Percentiles rank a stretch among this genome's conserved stretches.
Evolutionary conservation across 495 filamentous ascomycete species (phyloP).

Genomic region (Tuber melanosporum): DNA sequence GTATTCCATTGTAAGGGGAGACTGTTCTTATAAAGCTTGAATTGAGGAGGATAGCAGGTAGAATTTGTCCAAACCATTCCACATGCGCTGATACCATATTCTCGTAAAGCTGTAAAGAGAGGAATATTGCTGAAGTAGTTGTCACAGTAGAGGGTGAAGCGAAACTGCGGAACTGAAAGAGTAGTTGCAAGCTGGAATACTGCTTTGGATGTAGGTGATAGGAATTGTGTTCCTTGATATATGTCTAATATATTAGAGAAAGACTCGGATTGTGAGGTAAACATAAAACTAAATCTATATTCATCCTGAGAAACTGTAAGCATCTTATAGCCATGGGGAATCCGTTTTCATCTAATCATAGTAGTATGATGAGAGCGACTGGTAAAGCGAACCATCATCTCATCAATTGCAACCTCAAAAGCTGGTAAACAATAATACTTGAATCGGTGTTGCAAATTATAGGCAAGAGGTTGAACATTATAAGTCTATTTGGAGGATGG

Average conservation of each 20-base stretch:
- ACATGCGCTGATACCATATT: slow-evolving; percentile 7
- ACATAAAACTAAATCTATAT: slow-evolving; percentile 20
- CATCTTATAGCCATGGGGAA: slow-evolving; percentile 13
- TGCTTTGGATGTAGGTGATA: not conserved
- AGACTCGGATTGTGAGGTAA: not conserved
- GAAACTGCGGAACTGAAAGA: not conserved
- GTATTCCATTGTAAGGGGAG: not conserved
- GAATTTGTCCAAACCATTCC: slow-evolving; percentile 4
- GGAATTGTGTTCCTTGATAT: not conserved
- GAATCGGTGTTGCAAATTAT: not conserved
- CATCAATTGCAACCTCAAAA: not conserved
- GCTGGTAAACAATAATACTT: slow-evolving; percentile 2
- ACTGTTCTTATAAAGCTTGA: not conserved
- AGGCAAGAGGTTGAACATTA: slow-evolving; percentile 9
- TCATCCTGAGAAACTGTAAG: slow-evolving; percentile 15
- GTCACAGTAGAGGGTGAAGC: slow-evolving; percentile 16
- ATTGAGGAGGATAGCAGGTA: not conserved
- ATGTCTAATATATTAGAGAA: not conserved
- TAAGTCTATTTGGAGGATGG: not conserved
- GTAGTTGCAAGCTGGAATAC: not conserved
- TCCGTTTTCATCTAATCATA: not conserved
- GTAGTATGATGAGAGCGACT: not conserved
- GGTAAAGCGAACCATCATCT: slow-evolving; percentile 16
- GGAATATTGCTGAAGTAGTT: slow-evolving; percentile 24
- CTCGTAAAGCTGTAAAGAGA: not conserved